phyloP scores from a whole-genome alignment of 139 green algal species.

The Asterochloris sp. region DNA sequence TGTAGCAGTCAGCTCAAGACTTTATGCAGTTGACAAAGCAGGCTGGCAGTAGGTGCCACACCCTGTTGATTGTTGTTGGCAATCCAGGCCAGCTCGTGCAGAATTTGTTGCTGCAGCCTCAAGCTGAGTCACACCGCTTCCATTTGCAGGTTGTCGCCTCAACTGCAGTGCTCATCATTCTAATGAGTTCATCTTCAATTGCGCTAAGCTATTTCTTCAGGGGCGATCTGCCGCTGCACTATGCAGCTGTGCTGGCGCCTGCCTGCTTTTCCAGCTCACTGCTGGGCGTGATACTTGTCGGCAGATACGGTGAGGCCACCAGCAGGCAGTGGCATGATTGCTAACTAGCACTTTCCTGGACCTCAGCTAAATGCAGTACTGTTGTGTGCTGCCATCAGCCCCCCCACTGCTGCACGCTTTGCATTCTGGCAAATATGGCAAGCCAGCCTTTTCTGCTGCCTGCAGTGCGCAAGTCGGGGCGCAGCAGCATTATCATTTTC shows the following conservation, averaged over 20 bases:
- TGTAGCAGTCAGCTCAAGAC: background rate
- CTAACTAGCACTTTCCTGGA: too few species aligned
- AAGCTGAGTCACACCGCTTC: background rate
- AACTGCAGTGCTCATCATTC: slow-evolving; percentile 33
- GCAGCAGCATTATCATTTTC: too few species aligned
- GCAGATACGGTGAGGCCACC: slow-evolving; percentile 2
- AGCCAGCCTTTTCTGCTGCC: too few species aligned
- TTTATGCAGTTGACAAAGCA: background rate
- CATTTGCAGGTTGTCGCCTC: slow-evolving; percentile 26
- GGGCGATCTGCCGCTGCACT: slow-evolving; percentile 17
- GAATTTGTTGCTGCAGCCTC: background rate
- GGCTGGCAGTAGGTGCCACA: background rate
- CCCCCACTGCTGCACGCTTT: too few species aligned
- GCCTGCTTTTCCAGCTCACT: slow-evolving; percentile 23
- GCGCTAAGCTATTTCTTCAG: slow-evolving; percentile 22
- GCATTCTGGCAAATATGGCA: too few species aligned
- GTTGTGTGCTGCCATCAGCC: too few species aligned
- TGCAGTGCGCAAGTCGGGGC: too few species aligned
- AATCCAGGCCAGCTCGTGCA: background rate
- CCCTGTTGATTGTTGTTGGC: background rate
- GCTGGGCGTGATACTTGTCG: slow-evolving; percentile 21
- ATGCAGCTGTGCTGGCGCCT: slow-evolving; percentile 24
- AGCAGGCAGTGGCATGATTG: background rate
- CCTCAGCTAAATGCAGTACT: too few species aligned
- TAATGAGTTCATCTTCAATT: slow-evolving; percentile 24